Conservation (phyloP, 1,284 basidiomycete species). For the Sanghuangporus weigelae region DNA sequence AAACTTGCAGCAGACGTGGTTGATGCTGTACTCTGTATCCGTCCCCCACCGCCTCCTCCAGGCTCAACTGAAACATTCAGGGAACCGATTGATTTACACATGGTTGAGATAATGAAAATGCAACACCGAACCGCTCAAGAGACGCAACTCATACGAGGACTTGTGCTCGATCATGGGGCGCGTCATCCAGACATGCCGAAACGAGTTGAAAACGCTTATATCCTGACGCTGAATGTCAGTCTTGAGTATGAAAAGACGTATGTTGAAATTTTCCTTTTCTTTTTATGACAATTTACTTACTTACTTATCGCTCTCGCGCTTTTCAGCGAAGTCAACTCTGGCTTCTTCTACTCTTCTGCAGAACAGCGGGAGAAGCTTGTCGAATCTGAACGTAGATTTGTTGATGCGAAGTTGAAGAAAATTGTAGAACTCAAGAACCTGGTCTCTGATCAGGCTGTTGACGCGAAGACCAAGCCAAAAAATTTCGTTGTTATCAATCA, state of each 20-base stretch:
- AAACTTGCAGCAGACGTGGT: slow-evolving; percentile 91
- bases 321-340: slow-evolving; percentile 93
- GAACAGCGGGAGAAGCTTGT: slow-evolving; percentile 99
- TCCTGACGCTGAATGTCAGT: slow-evolving; percentile 96
- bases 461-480: slow-evolving; percentile 74
- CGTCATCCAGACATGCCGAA: slow-evolving; percentile 99
- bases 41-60: slow-evolving; percentile 55
- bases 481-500: slow-evolving; percentile 98
- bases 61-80: slow-evolving; percentile 59
- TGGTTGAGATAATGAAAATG: slow-evolving; percentile 99
- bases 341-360: slow-evolving; percentile 99
- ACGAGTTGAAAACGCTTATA: slow-evolving; percentile 93
- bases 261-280: slow-evolving; percentile 32
- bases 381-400: slow-evolving; percentile 92
- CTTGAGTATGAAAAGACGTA: slow-evolving; percentile 99
- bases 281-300: not conserved
- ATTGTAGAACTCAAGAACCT: slow-evolving; percentile 96
- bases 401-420: slow-evolving; percentile 94
- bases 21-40: slow-evolving; percentile 92
- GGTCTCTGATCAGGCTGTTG: slow-evolving; percentile 90
- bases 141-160: slow-evolving; percentile 93
- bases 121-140: slow-evolving; percentile 98
- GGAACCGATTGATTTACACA: slow-evolving; percentile 96
- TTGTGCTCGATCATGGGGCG: slow-evolving; percentile 95
- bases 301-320: slow-evolving; percentile 6